A percentile compares a stretch with the other conserved stretches of the same genome.
phyloP scores from a whole-genome alignment of 441 rosid genomes.

The Adansonia grandidieri region DNA sequence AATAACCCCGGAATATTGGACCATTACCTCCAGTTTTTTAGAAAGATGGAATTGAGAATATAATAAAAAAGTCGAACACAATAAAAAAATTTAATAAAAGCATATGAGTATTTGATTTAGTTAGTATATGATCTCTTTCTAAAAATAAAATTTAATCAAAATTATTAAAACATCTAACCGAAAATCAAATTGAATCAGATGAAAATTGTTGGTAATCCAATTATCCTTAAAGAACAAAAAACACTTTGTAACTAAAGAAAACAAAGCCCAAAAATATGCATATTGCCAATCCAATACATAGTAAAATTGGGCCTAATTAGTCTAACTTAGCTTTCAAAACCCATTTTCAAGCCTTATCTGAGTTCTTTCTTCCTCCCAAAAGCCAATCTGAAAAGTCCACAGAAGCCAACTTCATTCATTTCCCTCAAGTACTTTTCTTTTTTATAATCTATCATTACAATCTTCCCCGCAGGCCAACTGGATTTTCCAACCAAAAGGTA shows the following conservation, averaged over 20 bases:
- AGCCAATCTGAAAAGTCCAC: background rate
- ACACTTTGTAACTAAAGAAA: background rate
- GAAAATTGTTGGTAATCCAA: background rate
- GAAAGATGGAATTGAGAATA: too few species aligned
- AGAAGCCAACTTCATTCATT: background rate
- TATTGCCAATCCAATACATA: background rate
- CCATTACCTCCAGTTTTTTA: too few species aligned
- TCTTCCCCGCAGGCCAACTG: background rate
- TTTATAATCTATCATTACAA: background rate
- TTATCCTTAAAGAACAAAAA: background rate
- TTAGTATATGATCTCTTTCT: too few species aligned
- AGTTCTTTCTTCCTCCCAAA: background rate
- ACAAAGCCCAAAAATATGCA: background rate
- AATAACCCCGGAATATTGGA: too few species aligned
- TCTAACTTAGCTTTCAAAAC: background rate
- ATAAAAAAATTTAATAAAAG: too few species aligned
- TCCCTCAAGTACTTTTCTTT: background rate
- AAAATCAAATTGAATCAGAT: too few species aligned
- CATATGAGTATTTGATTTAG: too few species aligned
- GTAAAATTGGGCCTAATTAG: background rate
- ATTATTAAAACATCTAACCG: too few species aligned
- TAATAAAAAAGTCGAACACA: too few species aligned
- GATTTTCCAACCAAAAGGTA: background rate
- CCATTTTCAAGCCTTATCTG: background rate
- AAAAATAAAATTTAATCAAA: too few species aligned